Percentiles rank a stretch among this genome's conserved stretches.
These are phyloP conservation scores for Kwoniella pini DNA, from an alignment of 768 basidiomycete genomes.

Conservation along the genomic window DNA sequence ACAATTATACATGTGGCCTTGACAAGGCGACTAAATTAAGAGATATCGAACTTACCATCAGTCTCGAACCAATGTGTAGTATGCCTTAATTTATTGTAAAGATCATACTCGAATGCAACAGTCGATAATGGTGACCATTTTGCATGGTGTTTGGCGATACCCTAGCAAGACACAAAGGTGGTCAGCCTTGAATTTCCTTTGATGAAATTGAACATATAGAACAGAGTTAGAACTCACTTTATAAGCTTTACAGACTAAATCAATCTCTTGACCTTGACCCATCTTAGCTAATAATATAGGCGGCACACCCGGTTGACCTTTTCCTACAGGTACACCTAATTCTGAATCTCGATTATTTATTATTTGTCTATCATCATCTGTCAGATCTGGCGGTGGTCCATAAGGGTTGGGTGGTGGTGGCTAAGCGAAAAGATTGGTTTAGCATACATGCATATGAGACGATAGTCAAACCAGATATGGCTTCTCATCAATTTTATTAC, in stretches of 20 bases:
- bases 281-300: conserved; percentile 89
- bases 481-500: too few relatives aligned
- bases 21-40: not conserved
- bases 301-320: conserved; percentile 62
- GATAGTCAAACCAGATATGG: too few relatives aligned
- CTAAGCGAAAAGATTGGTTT: too few relatives aligned
- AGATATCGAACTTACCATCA: conserved; percentile 43
- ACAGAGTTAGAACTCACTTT: conserved; percentile 63
- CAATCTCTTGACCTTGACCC: conserved; percentile 89
- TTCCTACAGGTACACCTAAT: conserved; percentile 83
- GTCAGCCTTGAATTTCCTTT: not conserved
- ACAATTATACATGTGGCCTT: too few relatives aligned
- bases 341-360: conserved; percentile 69
- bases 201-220: too few relatives aligned
- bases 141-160: conserved; percentile 96
- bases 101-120: conserved; percentile 95
- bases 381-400: conserved; percentile 39
- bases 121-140: conserved; percentile 98
- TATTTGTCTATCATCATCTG: conserved; percentile 63
- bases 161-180: conserved; percentile 59
- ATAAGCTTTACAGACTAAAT: conserved; percentile 80
- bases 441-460: too few relatives aligned
- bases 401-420: conserved; percentile 39
- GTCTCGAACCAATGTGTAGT: conserved; percentile 91
- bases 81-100: conserved; percentile 93